These are phyloP conservation scores for Astragalus membranaceus DNA, from an alignment of 306 rosid species.

Conservation along the genomic window DNA sequence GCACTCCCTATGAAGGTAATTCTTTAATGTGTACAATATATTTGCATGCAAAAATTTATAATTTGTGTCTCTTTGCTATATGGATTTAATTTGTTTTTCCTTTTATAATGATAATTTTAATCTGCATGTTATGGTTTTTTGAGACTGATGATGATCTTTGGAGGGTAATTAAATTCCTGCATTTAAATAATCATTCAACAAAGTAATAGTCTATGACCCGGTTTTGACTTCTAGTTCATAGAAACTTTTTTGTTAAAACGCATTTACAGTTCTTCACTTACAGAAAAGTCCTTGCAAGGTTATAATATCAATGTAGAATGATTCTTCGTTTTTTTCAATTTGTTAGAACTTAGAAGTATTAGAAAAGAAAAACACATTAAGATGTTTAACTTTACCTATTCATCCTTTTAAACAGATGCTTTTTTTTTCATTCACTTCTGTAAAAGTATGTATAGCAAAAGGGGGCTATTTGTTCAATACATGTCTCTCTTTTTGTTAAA, in stretches of 20 bases:
- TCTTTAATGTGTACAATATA: neutral
- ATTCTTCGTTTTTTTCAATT: neutral
- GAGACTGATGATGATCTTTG: neutral
- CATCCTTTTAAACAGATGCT: neutral
- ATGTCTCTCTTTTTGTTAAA: neutral
- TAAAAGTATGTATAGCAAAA: too few relatives aligned
- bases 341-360: neutral
- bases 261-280: too few relatives aligned
- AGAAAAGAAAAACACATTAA: neutral
- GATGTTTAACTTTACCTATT: neutral
- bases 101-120: neutral
- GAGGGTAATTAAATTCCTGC: neutral
- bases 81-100: neutral
- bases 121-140: neutral
- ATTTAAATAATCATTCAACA: neutral
- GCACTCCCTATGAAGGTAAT: slow-evolving; percentile 60
- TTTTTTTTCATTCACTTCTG: too few relatives aligned
- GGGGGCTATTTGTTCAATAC: neutral
- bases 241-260: too few relatives aligned
- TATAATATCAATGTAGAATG: too few relatives aligned
- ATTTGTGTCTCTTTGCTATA: neutral
- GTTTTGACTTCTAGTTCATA: too few relatives aligned
- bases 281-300: too few relatives aligned
- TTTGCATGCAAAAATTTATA: neutral
- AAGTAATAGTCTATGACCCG: neutral